Evolutionary conservation across 768 basidiomycete species (phyloP).

Genomic region (Paxillus ammoniavirescens): DNA sequence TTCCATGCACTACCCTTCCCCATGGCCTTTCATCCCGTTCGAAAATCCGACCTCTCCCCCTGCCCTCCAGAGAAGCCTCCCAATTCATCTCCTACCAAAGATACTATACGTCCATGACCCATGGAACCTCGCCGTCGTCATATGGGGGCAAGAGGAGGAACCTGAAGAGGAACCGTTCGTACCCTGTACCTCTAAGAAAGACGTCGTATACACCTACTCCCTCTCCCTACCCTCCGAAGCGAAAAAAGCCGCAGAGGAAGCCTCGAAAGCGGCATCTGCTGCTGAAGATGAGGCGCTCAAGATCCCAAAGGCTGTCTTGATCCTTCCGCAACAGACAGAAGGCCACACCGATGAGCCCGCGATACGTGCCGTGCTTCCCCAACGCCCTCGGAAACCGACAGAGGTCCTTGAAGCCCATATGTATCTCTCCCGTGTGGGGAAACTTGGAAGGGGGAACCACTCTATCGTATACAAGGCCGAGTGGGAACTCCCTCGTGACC

Average conservation of each 20-base stretch:
- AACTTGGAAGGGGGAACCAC: conserved; percentile 47
- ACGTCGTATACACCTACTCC: conserved; percentile 27
- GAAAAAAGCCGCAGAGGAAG: conserved; percentile 2
- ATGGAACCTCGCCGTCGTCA: conserved; percentile 29
- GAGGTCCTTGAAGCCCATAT: conserved; percentile 44
- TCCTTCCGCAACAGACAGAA: conserved; percentile 17
- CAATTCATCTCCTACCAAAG: conserved; percentile 37
- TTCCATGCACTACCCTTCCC: conserved; percentile 2
- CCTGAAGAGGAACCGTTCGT: too few species aligned
- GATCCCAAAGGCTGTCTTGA: conserved; percentile 10
- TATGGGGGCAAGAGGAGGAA: too few species aligned
- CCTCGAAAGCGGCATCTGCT: conserved; percentile 5
- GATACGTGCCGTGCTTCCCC: conserved; percentile 25
- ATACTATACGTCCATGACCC: conserved; percentile 46
- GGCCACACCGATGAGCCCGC: conserved; percentile 28
- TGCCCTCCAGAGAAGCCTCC: conserved; percentile 29
- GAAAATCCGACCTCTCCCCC: conserved; percentile 21
- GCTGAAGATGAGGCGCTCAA: conserved; percentile 5
- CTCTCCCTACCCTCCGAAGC: conserved; percentile 19
- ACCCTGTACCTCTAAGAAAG: conserved; percentile 28
- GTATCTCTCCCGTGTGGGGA: conserved; percentile 38
- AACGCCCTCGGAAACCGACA: conserved; percentile 21
- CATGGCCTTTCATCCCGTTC: conserved; percentile 43
- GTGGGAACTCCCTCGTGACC: conserved; percentile 45
- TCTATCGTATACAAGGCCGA: conserved; percentile 49